Evolutionary conservation across 768 basidiomycete species (phyloP), one percentile per base, ranked within the genome.

Genomic region (Lanmaoa rubissima): DNA sequence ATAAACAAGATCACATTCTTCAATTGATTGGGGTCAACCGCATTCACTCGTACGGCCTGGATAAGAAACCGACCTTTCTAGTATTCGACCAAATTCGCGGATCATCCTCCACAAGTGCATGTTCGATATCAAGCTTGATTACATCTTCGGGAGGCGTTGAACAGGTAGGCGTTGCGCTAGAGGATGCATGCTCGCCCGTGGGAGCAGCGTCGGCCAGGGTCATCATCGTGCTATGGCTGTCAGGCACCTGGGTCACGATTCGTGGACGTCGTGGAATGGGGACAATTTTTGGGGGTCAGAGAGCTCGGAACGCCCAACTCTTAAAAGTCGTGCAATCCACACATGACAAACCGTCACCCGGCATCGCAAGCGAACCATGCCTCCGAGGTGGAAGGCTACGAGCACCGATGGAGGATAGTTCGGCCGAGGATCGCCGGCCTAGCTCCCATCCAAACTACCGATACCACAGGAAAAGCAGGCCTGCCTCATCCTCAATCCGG

Each of bases 21-120:
- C 5, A 24, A 17, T 51, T 9, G 13, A 26, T 41, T 4, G 3
- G 12, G 26, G 50, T 58, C 38, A 48, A 47, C 6, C 1, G 8
- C 10, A 16, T 14, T 43, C 28, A 7, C 7, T 24, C 24, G 5
- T n/a, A 32, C 16, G 19, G 2, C 16, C 6, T 8, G 35, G 16
- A 31, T 26, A 31, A 21, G 10, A 49, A 31, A 49, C 58, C 17
- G 19, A 85, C 87, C 78, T 88, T 88, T 60, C 80, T 77, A 26
- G 78, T 50, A 41, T 67, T 59, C 8, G 83, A 80, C 87, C 87
- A 88, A 53, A 65, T 62, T 39, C 87, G 78, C 1, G 87, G 87
- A 68, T 88, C 87, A 60, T 88, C 78, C 11, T 75, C 69, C 13
- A 88, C 86, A 19, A 56, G 21, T 7, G 64, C 69, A 52, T 76